Evolutionary conservation across 208 protist genomes (phyloP), one percentile per base, ranked within the genome.

Genomic region (Leptomonas pyrrhocoris): DNA sequence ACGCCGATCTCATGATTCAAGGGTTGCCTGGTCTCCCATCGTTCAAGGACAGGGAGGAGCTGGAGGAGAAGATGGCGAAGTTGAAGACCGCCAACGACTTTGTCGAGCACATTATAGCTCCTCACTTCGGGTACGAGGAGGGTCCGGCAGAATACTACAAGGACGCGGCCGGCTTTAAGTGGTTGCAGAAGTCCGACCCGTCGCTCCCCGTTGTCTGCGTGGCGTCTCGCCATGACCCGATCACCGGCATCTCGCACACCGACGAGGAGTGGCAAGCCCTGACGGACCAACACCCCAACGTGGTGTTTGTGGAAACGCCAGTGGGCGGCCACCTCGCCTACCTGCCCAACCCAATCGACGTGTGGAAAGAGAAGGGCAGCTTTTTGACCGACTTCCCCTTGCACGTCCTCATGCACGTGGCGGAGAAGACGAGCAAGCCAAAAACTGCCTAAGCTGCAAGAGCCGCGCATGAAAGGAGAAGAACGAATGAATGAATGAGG

Each of bases 251-350:
- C 51, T 74, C 48, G 7, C 51, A 70, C 50, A 66, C 63, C 0
- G 40, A n/a, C 38, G 71, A 68, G 60, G 68, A 77, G 49, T 85
- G 83, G 83, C 73, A 88, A 49, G 60, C 23, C n/a, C 23, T 91
- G 15, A 54, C 63, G 6, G 62, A 85, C 45, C 49, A 27, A 13
- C 71, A 78, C 49, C 60, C 68, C 1, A 86, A 83, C 60, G 62
- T 90, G 5, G 57, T 76, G 30, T 85, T 87, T 43, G 79, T 87
- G n/a, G 73, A 90, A 50, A 83, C 80, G 23, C 81, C 85, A 0
- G 66, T 71, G 8, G 83, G 85, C 23, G 88, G 88, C 2, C 85
- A 90, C 65, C 57, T 94, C 34, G 78, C 74, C 23, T 92, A 77
- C 61, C 31, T 94, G 40, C 50, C 57, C 4, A 67, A 61, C 30